These are phyloP conservation scores for Bauhinia variegata DNA, from an alignment of 306 rosid genomes.

Conservation along the genomic window DNA sequence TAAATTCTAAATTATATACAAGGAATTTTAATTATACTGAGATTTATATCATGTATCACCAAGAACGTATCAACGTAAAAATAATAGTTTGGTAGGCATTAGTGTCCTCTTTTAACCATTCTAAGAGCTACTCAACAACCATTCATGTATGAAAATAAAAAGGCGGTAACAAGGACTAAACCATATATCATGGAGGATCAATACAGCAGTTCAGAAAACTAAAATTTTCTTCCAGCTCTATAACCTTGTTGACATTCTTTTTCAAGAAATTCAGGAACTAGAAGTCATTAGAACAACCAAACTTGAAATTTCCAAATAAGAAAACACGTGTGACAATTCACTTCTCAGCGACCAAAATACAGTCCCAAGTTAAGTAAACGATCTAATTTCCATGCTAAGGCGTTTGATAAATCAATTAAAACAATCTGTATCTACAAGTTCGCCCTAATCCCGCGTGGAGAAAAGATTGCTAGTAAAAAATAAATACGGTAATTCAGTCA, in stretches of 20 bases:
- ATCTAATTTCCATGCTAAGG: not conserved
- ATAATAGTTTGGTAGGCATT: not conserved
- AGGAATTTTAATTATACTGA: not conserved
- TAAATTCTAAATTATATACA: not conserved
- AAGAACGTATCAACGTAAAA: not conserved
- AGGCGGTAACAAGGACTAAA: too few relatives aligned
- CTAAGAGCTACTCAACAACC: not conserved
- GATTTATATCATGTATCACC: too few relatives aligned
- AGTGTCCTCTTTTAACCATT: not conserved
- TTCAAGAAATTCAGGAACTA: not conserved
- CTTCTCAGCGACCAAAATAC: conserved; percentile 11
- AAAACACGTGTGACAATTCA: not conserved
- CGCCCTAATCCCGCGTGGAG: not conserved
- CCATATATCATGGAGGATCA: not conserved
- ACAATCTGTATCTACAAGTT: not conserved
- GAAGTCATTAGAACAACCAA: not conserved
- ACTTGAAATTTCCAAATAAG: not conserved
- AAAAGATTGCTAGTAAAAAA: not conserved
- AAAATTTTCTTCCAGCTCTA: not conserved
- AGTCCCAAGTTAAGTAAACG: not conserved
- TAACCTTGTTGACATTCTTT: not conserved
- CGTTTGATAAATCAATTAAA: not conserved
- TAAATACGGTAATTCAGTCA: not conserved
- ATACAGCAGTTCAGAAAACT: not conserved
- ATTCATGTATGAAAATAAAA: not conserved